Evolutionary conservation across 805 yeast genomes (phyloP).

Genomic region (Saccharomycopsis sp.): DNA sequence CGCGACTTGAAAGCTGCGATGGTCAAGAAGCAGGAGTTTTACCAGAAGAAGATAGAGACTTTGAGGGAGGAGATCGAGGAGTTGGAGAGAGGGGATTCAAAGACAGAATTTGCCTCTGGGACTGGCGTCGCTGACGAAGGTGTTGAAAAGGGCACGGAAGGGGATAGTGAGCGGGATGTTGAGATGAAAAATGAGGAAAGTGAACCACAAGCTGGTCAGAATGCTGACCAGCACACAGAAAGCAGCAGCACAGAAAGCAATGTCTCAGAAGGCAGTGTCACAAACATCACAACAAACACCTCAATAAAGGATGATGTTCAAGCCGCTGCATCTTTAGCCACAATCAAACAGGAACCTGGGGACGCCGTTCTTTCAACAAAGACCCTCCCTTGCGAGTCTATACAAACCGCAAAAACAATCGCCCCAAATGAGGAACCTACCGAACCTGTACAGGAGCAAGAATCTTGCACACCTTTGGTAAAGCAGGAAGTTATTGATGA

Average conservation of each 20-base stretch:
- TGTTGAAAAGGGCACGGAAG: neutral
- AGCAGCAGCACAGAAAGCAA: neutral
- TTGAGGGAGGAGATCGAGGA: slow-evolving; percentile 17
- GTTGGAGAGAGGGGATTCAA: slow-evolving; percentile 1
- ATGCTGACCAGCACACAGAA: too few relatives aligned
- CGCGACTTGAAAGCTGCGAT: slow-evolving; percentile 18
- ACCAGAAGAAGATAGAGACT: slow-evolving; percentile 14
- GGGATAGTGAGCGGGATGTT: neutral
- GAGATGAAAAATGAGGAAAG: too few relatives aligned
- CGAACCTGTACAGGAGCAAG: neutral
- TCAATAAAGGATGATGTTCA: too few relatives aligned
- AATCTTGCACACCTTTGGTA: too few relatives aligned
- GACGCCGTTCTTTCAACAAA: neutral
- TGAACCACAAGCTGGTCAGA: too few relatives aligned
- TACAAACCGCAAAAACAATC: neutral
- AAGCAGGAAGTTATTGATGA: neutral
- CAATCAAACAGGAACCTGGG: neutral
- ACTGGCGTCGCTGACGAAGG: neutral
- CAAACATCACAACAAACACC: too few relatives aligned
- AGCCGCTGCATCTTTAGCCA: neutral
- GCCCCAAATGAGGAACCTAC: neutral
- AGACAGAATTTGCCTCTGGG: neutral
- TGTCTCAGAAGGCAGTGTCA: too few relatives aligned
- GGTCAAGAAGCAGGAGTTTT: slow-evolving; percentile 17
- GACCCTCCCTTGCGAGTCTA: too few relatives aligned